A percentile compares a stretch with the other conserved stretches of the same genome.
phyloP scores from a whole-genome alignment of 768 basidiomycete genomes.

The Lactarius deliciosus region DNA sequence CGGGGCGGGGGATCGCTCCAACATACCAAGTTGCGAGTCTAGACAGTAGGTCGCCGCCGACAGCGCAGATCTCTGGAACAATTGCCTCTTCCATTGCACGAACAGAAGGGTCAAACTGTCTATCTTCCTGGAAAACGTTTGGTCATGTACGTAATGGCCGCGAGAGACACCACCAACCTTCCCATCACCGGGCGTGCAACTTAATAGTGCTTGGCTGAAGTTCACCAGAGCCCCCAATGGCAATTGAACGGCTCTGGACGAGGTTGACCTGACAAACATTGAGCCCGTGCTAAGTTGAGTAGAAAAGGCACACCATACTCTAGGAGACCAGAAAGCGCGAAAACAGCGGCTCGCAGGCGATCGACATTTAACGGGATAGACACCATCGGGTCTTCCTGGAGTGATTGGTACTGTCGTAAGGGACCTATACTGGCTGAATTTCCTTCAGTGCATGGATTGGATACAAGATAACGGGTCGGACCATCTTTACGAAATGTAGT shows the following conservation, averaged over 20 bases:
- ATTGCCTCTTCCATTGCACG: conserved; percentile 55
- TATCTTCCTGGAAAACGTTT: conserved; percentile 43
- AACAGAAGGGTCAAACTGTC: conserved; percentile 49
- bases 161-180: conserved; percentile 36
- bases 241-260: conserved; percentile 62
- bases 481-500: conserved; percentile 56
- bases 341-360: conserved; percentile 54
- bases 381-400: conserved; percentile 48
- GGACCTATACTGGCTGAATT: conserved; percentile 24
- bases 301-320: conserved; percentile 40
- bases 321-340: conserved; percentile 54
- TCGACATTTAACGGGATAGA: conserved; percentile 58
- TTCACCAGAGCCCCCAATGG: conserved; percentile 64
- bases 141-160: conserved; percentile 14
- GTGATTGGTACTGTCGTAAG: conserved; percentile 27
- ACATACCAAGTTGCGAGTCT: conserved; percentile 52
- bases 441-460: conserved; percentile 8
- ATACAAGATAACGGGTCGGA: conserved; percentile 32
- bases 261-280: conserved; percentile 46
- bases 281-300: conserved; percentile 3
- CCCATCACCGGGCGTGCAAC: conserved; percentile 45
- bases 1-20: conserved; percentile 10
- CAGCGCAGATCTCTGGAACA: conserved; percentile 51
- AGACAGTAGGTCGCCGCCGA: conserved; percentile 52
- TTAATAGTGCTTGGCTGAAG: conserved; percentile 50